Base-by-base conservation (phyloP, 306 rosid species). In the Trichosanthes truncata region DNA sequence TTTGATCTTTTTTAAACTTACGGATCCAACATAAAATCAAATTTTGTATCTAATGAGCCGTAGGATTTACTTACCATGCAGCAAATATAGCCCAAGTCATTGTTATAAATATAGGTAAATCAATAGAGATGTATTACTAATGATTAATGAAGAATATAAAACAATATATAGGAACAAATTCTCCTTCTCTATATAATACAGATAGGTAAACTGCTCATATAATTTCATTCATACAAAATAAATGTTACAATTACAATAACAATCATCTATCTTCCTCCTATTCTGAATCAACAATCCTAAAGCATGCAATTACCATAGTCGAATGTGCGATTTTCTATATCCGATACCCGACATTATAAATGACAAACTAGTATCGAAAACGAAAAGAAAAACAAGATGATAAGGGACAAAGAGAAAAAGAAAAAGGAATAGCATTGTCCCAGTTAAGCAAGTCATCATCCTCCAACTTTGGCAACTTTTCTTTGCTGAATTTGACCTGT, bases 401-500 rank as follows among this genome's bases (percentile, higher is more conserved):
- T 11, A 5, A 2, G 53, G 33, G 18, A 12, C 3, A 57, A 21
- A 0, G 4, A 7, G 4, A 7, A 7, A 6, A 7, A 18, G 25
- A 46, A 48, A 26, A 26, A 15, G 43, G 43, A 29, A 25, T 12
- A 46, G 12, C 15, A 17, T 26, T 73, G 59, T 48, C 43, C 41
- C 9, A 45, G 40, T 11, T 41, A 49, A 40, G 81, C 31, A 26
- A 33, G 62, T 88, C 86, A 94, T 83, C 86, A 85, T 81, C 89
- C 86, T 82, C 89, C 86, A 48, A 88, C 89, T 89, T 91, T 91
- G 15, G 98, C 98, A 55, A 95, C 97, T 84, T 92, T 95, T 81
- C 98, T 87, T 55, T 82, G 91, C 88, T 95, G 97, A 63, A 90
- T 84, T 90, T 95, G 97, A 78, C 90, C 96, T 5, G 97, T 91